Percentiles rank a stretch among this genome's conserved stretches.
phyloP scores from a whole-genome alignment of 129 eudicot genomes.

The Deinandra increscens region DNA sequence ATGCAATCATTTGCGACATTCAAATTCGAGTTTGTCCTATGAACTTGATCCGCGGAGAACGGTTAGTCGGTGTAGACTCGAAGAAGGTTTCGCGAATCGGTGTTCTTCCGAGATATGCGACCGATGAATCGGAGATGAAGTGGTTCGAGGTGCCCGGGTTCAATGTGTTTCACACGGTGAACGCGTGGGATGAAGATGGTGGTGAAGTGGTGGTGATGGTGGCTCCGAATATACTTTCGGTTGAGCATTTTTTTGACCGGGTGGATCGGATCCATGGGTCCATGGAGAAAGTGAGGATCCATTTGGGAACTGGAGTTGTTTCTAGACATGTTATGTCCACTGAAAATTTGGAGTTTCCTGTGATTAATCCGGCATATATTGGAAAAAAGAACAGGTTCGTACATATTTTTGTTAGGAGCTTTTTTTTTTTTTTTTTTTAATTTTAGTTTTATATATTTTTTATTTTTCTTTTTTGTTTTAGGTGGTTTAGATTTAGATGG shows the following conservation, averaged over 20 bases:
- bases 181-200: conserved; percentile 44
- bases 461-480: too few species aligned
- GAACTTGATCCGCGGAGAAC: conserved; percentile 25
- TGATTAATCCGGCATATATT: conserved; percentile 17
- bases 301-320: conserved; percentile 28
- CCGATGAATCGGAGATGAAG: conserved; percentile 34
- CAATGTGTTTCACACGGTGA: conserved; percentile 32
- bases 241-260: conserved; percentile 37
- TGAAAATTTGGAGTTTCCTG: conserved; percentile 13
- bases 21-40: conserved; percentile 33
- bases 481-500: too few species aligned
- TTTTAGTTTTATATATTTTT: too few species aligned
- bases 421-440: too few species aligned
- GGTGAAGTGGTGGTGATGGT: conserved; percentile 37
- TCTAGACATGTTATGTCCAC: conserved; percentile 26
- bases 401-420: too few species aligned
- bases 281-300: conserved; percentile 35
- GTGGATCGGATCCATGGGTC: conserved; percentile 34
- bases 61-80: conserved; percentile 12
- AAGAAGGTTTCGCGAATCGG: conserved; percentile 28
- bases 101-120: conserved; percentile 40
- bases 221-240: conserved; percentile 40
- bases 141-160: conserved; percentile 48
- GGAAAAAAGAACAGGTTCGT: conserved; percentile 23
- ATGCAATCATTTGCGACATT: conserved; percentile 39